Base-by-base conservation (phyloP, 306 rosid species). In the Cicer bijugum region DNA sequence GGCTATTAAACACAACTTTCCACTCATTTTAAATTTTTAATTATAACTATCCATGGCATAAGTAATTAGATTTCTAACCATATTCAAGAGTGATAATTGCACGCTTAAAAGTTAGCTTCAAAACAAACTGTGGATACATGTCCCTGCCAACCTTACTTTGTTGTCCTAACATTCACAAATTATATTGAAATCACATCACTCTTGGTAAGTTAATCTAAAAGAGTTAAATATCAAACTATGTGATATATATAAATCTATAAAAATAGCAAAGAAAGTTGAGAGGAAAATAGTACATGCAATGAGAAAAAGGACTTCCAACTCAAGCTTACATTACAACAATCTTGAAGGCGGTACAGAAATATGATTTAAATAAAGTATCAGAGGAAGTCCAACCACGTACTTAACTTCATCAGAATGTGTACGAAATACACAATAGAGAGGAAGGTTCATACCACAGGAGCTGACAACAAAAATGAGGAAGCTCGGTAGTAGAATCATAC, bases 361-460 rank as follows among this genome's bases (percentile, higher is more conserved):
- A 47, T 66, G 42, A 52, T 14, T 16, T 55, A 71, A 33, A 56
- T 28, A 51, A 16, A 63, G 4, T 33, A 64, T 53, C 50, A 8
- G 17, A 33, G 50, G 33, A 46, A 16, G 50, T 40, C 51, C 15
- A 40, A 16, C 16, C 50, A 16, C 10, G 9, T 64, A 8, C 46
- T 61, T 61, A 35, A 37, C 23, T 52, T 44, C 67, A 51, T 45
- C 48, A 19, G 23, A 65, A 45, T 10, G 16, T n/a, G 47, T 14
- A 52, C 8, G 64, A 47, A 75, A 46, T 71, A 39, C 69, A 63
- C 28, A 65, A 44, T 57, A 40, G 69, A 67, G 52, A 9, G 47
- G 33, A 38, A 57, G 50, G 37, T 51, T 61, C 63, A 71, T 69
- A 20, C 77, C 48, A 72, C 42, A 35, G 9, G 52, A 76, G 60